Conservation (phyloP, 805 yeast species). For the Zygoascus tannicola region DNA sequence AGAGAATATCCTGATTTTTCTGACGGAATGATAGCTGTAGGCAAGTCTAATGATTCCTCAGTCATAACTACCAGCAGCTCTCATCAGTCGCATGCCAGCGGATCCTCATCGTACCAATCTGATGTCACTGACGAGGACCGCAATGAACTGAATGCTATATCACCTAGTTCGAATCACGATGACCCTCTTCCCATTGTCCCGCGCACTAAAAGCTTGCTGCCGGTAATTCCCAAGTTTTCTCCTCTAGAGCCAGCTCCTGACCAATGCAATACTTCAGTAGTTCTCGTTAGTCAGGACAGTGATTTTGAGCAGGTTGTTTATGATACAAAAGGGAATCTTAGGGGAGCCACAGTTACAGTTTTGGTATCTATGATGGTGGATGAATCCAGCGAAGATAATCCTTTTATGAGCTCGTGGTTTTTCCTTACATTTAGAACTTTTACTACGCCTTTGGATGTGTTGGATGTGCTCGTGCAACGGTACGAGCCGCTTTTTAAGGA, state of each 20-base stretch:
- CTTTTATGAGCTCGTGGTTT: conserved; percentile 62
- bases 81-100: background rate
- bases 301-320: conserved; percentile 4
- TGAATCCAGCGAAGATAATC: conserved; percentile 25
- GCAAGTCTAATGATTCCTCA: background rate
- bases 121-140: background rate
- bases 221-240: conserved; percentile 4
- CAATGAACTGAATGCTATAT: background rate
- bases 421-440: conserved; percentile 69
- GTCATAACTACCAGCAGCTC: background rate
- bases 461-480: conserved; percentile 57
- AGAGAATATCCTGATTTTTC: conserved; percentile 25
- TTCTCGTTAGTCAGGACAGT: background rate
- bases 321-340: conserved; percentile 20
- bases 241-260: background rate
- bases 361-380: conserved; percentile 24
- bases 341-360: conserved; percentile 28
- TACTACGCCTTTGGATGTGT: conserved; percentile 54
- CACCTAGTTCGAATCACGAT: background rate
- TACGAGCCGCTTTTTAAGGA: conserved; percentile 27
- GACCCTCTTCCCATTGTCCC: background rate
- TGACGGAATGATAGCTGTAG: conserved; percentile 14
- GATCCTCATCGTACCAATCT: background rate
- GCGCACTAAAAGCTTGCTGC: conserved; percentile 4
- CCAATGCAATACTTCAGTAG: background rate